phyloP scores from a whole-genome alignment of 2,329 filamentous ascomycete species.

The Cercospora beticola region DNA sequence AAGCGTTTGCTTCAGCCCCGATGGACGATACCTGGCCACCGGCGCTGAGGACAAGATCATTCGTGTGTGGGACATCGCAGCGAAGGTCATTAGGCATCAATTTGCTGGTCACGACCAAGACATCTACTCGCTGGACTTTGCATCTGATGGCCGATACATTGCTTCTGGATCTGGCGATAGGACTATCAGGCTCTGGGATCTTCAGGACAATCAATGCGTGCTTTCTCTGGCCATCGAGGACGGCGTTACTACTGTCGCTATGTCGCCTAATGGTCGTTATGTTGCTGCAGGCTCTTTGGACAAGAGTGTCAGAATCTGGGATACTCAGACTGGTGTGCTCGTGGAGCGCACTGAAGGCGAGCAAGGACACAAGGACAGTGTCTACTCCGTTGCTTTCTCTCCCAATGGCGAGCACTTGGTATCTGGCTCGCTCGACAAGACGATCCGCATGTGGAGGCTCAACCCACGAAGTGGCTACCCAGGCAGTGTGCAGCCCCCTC shows the following conservation, averaged over 20 bases:
- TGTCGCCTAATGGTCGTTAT: slow-evolving; percentile 90
- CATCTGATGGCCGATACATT: slow-evolving; percentile 88
- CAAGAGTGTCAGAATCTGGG: slow-evolving; percentile 98
- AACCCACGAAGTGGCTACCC: slow-evolving; percentile 51
- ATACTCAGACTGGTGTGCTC: slow-evolving; percentile 79
- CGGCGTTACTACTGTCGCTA: slow-evolving; percentile 94
- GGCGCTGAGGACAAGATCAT: slow-evolving; percentile 98
- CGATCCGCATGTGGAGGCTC: slow-evolving; percentile 99
- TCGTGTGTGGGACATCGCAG: slow-evolving; percentile 90
- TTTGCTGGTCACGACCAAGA: slow-evolving; percentile 98
- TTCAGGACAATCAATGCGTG: slow-evolving; percentile 77
- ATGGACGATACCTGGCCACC: slow-evolving; percentile 89
- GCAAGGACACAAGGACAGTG: slow-evolving; percentile 93
- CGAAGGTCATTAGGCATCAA: slow-evolving; percentile 80
- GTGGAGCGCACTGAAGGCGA: slow-evolving; percentile 90
- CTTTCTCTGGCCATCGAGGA: slow-evolving; percentile 91
- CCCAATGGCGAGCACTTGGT: slow-evolving; percentile 91
- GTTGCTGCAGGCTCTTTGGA: slow-evolving; percentile 94
- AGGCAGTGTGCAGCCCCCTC: slow-evolving; percentile 17
- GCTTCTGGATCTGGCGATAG: slow-evolving; percentile 93
- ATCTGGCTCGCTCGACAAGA: slow-evolving; percentile 93
- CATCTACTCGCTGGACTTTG: slow-evolving; percentile 95
- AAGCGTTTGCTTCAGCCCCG: slow-evolving; percentile 97
- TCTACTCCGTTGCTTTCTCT: slow-evolving; percentile 94
- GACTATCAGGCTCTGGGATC: slow-evolving; percentile 94